Conservation (phyloP, 805 yeast species). For the Kazachstania africana region DNA sequence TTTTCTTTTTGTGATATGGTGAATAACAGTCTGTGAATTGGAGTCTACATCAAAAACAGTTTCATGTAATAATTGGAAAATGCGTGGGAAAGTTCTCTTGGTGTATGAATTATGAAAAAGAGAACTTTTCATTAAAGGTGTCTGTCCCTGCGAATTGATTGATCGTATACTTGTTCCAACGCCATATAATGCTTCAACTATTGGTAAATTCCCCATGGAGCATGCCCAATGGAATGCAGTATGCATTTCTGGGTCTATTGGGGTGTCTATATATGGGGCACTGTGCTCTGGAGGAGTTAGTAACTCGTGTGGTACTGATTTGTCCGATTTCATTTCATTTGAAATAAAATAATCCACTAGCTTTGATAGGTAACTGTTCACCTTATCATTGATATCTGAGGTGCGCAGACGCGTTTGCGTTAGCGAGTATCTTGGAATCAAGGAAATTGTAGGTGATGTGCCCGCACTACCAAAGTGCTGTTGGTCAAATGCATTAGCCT, state of each 20-base stretch:
- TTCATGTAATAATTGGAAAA: conserved; percentile 64
- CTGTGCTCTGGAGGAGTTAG: conserved; percentile 23
- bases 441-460: conserved; percentile 23
- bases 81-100: conserved; percentile 64
- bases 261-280: conserved; percentile 42
- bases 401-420: conserved; percentile 16
- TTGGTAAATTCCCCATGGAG: conserved; percentile 75
- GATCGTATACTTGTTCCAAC: conserved; percentile 57
- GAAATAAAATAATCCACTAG: conserved; percentile 26
- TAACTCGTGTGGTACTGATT: conserved; percentile 18
- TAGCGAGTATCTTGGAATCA: conserved; percentile 20
- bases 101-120: conserved; percentile 82
- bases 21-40: conserved; percentile 67
- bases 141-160: conserved; percentile 64
- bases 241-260: conserved; percentile 90
- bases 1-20: conserved; percentile 68
- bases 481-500: conserved; percentile 21
- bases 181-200: conserved; percentile 62
- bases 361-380: conserved; percentile 21
- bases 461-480: conserved; percentile 20
- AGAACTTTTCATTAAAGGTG: conserved; percentile 76
- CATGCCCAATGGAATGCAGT: conserved; percentile 97
- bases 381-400: conserved; percentile 24
- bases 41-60: conserved; percentile 71
- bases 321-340: conserved; percentile 18